Evolutionary conservation across 768 basidiomycete species (phyloP), one percentile per base, ranked within the genome.

Genomic region (Calocybe cyanea): DNA sequence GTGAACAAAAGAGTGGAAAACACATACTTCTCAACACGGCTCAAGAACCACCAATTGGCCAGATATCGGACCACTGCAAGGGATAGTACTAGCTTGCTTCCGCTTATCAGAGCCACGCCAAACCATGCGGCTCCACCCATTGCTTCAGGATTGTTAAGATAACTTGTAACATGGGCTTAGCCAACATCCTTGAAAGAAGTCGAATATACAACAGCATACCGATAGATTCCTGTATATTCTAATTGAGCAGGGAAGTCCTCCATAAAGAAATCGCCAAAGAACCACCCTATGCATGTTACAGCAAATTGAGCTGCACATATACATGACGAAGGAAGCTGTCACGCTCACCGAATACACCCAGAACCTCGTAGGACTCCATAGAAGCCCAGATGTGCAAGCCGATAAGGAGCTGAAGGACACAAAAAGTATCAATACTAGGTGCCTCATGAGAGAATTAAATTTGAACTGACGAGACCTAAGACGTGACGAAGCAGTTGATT

Each of bases 191-290:
- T n/a, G n/a, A n/a, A n/a, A n/a, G n/a, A n/a, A n/a, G n/a, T n/a
- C n/a, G n/a, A n/a, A n/a, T n/a, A n/a, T 28, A 28, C 11, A 6
- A 28, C 5, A 19, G 56, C 69, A 40, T 57, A 92, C 82, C 95
- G 83, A 67, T 95, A 99, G 54, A 99, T 97, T 24, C 96, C 96
- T 42, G 92, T 94, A 62, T 98, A 98, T 48, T 94, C 92, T 7
- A 98, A 70, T 49, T 89, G 81, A 0, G 87, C 69, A 3, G 95
- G 92, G 63, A 90, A 94, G 51, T 92, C 87, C 57, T 95, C 91
- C 68, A 94, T 86, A 73, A 94, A 94, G 69, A 95, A 95, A 66
- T 95, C 92, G 18, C 92, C 93, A 55, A 96, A 99, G 68, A 97
- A 94, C 96, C 96, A 99, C 19, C 96, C 91, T 92, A 46, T 11